Base-by-base conservation (phyloP, 2,329 filamentous ascomycete genomes). In the Gnomoniopsis sp. region DNA sequence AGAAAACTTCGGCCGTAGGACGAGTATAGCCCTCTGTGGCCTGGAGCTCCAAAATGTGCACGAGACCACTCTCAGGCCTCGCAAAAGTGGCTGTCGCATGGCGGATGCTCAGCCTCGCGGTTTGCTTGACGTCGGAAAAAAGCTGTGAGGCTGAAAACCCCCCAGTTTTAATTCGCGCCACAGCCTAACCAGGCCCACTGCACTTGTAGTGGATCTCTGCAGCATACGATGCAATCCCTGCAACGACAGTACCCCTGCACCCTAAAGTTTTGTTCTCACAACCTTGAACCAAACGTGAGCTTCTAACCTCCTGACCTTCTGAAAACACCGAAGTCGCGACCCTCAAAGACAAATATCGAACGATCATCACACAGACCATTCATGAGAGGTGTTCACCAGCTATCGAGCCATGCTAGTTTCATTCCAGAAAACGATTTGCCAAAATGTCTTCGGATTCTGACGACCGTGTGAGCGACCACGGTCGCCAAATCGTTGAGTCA, bases 81-180 rank as follows among this genome's bases (percentile, higher is more conserved):
- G 47, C 17, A 50, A 36, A 23, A 59, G 26, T 38, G 53, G 60
- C 43, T 43, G 60, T 36, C 59, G 47, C 60, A 62, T 62, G 38
- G 19, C 51, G 43, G n/a, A 48, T 49, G 26, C 53, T 56, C 60
- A 62, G 60, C 60, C 60, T 62, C 43, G 57, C 34, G 44, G 12
- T 19, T 51, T 36, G 30, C 30, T 14, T 23, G 57, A 62, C 43
- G 60, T 61, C 30, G 22, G 26, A 36, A 43, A 57, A 49, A 53
- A 41, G 33, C 43, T 23, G 49, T 21, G 47, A 53, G 53, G 57
- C 57, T 51, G 60, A 59, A 33, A 43, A 46, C 22, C 47, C 21
- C 34, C 41, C 15, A 8, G 6, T 30, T 36, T 47, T 23, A 12
- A 19, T 19, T 21, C 43, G 44, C 30, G 44, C 52, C 52, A 46